Base-by-base conservation (phyloP, 2,329 filamentous ascomycete species). In the Fusarium xylarioides region DNA sequence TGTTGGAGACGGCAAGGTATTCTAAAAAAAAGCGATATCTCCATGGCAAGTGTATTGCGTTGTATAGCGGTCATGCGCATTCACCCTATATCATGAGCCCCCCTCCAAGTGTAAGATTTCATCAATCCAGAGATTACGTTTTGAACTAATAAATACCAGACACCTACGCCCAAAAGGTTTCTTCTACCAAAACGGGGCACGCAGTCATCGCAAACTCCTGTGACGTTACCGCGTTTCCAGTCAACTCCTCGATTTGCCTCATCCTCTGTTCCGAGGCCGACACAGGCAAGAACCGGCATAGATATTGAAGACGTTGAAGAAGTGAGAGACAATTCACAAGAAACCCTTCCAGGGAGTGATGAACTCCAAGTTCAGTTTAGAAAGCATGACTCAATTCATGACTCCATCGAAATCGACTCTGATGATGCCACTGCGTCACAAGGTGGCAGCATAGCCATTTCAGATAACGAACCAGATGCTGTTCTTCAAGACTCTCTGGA, bases 231-330 rank as follows among this genome's bases (percentile, higher is more conserved):
- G 53, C 81, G 77, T 58, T 84, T 83, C 60, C 81, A 80, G 35
- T 80, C 81, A 32, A 84, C 82, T 42, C 82, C 81, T 26, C 78
- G 81, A n/a, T 84, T 83, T 70, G 79, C 79, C 54, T 77, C 79
- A 7, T 80, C 80, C 18, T 82, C 81, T 35, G 76, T 71, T 60
- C 71, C 67, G 40, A 77, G 78, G 16, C 75, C 77, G 37, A 79
- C 79, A 56, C 80, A 79, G 62, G 67, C 70, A 53, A 73, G 74
- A 49, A 40, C 64, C 15, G 74, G 68, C 12, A 72, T 73, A 23
- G 76, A 77, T 10, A 76, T 82, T 11, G 82, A 83, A 46, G 82
- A 82, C 37, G 77, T 81, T 7, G 79, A 82, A 44, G 80, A 79
- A 35, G 79, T 70, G 4, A 77, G 74, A 5, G 74, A 76, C 32